Evolutionary conservation across 2,329 filamentous ascomycete species (phyloP).

Genomic region (Nigrospora oryzae): DNA sequence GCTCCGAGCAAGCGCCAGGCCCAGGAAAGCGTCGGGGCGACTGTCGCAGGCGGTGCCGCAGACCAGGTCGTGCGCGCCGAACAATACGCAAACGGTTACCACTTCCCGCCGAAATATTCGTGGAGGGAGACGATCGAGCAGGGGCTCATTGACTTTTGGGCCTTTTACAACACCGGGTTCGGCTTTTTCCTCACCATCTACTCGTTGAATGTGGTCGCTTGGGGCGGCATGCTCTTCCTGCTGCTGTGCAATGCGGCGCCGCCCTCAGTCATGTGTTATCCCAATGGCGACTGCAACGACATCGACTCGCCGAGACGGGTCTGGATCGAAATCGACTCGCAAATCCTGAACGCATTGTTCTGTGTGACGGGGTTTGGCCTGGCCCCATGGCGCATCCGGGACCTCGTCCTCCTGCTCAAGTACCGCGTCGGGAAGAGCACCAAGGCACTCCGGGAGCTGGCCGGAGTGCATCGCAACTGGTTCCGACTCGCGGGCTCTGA

Average conservation of each 20-base stretch:
- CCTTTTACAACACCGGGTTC: slow-evolving; percentile 65
- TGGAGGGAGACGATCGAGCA: slow-evolving; percentile 51
- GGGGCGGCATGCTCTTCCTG: slow-evolving; percentile 87
- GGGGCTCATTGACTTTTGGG: slow-evolving; percentile 55
- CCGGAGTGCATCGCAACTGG: slow-evolving; percentile 68
- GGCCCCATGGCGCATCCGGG: slow-evolving; percentile 76
- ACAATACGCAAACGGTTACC: slow-evolving; percentile 53
- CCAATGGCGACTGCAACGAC: slow-evolving; percentile 55
- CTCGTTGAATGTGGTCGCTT: slow-evolving; percentile 74
- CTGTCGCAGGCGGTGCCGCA: slow-evolving; percentile 23
- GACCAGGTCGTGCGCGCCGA: slow-evolving; percentile 10
- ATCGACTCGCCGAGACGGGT: slow-evolving; percentile 52
- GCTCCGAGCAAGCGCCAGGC: slow-evolving; percentile 6
- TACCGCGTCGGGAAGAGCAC: slow-evolving; percentile 49
- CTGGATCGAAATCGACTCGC: slow-evolving; percentile 81
- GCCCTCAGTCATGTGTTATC: slow-evolving; percentile 51
- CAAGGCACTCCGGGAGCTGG: slow-evolving; percentile 56
- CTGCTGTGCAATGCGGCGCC: slow-evolving; percentile 68
- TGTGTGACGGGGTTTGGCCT: slow-evolving; percentile 81
- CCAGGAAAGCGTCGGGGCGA: slow-evolving; percentile 11
- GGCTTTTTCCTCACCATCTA: slow-evolving; percentile 75
- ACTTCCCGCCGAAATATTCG: slow-evolving; percentile 54
- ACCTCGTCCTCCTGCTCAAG: slow-evolving; percentile 64
- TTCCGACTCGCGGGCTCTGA: slow-evolving; percentile 64
- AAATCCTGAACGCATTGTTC: slow-evolving; percentile 78